phyloP scores from a whole-genome alignment of 2,329 filamentous ascomycete species.

The Colletotrichum liaoningense region DNA sequence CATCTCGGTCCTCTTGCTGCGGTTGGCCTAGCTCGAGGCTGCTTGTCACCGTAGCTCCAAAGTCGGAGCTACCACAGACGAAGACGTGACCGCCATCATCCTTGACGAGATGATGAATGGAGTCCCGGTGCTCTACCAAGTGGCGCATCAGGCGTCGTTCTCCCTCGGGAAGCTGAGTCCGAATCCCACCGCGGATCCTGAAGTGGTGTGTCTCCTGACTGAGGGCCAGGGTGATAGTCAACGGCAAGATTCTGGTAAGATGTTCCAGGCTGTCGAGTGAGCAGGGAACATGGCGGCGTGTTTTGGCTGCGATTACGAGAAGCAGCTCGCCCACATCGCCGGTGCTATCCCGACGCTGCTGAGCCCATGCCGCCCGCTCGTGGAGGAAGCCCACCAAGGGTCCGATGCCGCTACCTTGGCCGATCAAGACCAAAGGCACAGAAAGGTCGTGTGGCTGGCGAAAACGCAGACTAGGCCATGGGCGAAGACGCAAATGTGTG shows the following conservation, averaged over 20 bases:
- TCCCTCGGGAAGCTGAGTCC: slow-evolving; percentile 6
- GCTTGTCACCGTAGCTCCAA: slow-evolving; percentile 20
- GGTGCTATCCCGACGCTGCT: background rate
- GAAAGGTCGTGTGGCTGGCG: slow-evolving; percentile 23
- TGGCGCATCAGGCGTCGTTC: slow-evolving; percentile 8
- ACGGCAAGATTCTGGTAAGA: slow-evolving; percentile 9
- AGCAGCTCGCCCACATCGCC: slow-evolving; percentile 5
- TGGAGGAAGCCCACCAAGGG: slow-evolving; percentile 28
- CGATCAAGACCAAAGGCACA: slow-evolving; percentile 16
- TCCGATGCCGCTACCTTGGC: slow-evolving; percentile 18
- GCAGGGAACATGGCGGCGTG: slow-evolving; percentile 26
- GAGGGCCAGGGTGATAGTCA: slow-evolving; percentile 21
- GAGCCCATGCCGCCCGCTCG: slow-evolving; percentile 7
- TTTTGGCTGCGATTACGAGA: slow-evolving; percentile 19
- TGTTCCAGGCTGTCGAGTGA: slow-evolving; percentile 12
- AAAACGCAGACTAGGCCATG: slow-evolving; percentile 24
- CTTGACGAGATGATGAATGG: slow-evolving; percentile 8
- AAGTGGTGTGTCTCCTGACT: slow-evolving; percentile 27
- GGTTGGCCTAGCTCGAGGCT: slow-evolving; percentile 7
- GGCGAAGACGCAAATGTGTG: slow-evolving; percentile 20
- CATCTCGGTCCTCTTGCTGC: background rate
- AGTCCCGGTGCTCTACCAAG: slow-evolving; percentile 5
- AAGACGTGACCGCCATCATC: slow-evolving; percentile 18
- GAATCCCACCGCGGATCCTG: slow-evolving; percentile 8
- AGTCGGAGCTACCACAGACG: slow-evolving; percentile 28